Base-by-base conservation (phyloP, 23 red algal genomes). In the Agarophyton chilense region DNA sequence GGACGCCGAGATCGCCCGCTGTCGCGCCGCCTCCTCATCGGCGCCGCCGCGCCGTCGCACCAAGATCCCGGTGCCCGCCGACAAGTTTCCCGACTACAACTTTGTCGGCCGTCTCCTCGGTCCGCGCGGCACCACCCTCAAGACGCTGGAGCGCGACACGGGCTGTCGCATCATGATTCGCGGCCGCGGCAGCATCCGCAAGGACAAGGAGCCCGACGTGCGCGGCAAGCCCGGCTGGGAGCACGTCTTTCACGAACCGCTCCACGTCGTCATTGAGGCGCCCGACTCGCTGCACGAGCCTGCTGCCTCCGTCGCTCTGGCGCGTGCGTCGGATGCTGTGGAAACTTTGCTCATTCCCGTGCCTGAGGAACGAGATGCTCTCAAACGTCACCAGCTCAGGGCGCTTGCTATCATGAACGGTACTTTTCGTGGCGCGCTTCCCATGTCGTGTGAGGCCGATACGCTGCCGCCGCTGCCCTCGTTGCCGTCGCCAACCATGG, bases 91-190 rank as follows among this genome's bases (percentile, higher is more conserved):
- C 21, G 96, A 98, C 76, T 98, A 91, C 81, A 98, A 98, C 88
- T 98, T 98, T 33, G 96, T 98, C 24, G 96, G 96, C 7, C 82
- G 96, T 28, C 84, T 98, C 4, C 92, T 98, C 11, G 96, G 96
- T 0, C 96, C 96, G 32, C 92, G 96, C 35, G 96, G 96, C 41
- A 94, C 96, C 44, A 98, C 96, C 12, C 83, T 98, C 53, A 95
- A 95, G 77, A 90, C 92, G n/a, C 87, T 98, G 7, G 88, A 95
- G 60, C 78, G 88, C 21, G 92, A 95, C 26, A 95, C 92, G 2
- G 88, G 89, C 39, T 98, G 96, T 64, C 94, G 94, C 71, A 98
- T 98, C 45, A 98, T 98, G 96, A 98, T 98, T 46, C 89, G 96
- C 68, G 96, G 96, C 35, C 84, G 82, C 36, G 96, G 96, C 25